Evolutionary conservation across 257 asterid genomes (phyloP).

Genomic region (Plectranthus barbatus): DNA sequence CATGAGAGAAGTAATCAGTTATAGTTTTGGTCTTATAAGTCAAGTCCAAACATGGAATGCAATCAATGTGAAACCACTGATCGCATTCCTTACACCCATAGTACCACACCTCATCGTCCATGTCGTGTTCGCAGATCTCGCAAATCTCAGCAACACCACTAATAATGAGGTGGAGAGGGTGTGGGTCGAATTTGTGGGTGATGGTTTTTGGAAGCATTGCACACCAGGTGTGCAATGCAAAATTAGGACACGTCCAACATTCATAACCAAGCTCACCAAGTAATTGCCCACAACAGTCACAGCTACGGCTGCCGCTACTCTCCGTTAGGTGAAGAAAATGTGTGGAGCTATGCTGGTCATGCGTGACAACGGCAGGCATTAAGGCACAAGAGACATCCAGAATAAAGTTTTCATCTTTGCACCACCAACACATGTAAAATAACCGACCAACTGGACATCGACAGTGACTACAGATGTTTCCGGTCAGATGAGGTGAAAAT

Average conservation of each 20-base stretch:
- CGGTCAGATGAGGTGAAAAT: not conserved
- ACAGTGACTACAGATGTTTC: too few relatives aligned
- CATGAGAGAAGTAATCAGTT: too few relatives aligned
- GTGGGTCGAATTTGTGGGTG: too few relatives aligned
- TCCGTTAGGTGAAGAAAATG: too few relatives aligned
- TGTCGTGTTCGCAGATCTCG: not conserved
- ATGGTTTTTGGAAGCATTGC: too few relatives aligned
- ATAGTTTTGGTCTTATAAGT: not conserved
- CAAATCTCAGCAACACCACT: not conserved
- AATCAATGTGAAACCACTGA: too few relatives aligned
- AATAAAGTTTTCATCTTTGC: too few relatives aligned
- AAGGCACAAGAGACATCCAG: too few relatives aligned
- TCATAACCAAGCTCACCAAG: too few relatives aligned
- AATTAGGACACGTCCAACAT: not conserved
- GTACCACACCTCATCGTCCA: not conserved
- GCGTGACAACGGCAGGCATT: not conserved
- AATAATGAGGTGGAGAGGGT: too few relatives aligned
- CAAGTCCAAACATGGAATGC: not conserved
- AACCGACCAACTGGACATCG: not conserved
- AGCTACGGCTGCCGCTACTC: not conserved
- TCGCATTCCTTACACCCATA: too few relatives aligned
- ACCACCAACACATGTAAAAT: too few relatives aligned
- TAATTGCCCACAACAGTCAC: not conserved
- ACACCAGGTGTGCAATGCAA: not conserved
- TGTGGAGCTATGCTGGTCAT: not conserved